Conservation (phyloP, 2,329 filamentous ascomycete genomes). For the Emergomyces africanus region DNA sequence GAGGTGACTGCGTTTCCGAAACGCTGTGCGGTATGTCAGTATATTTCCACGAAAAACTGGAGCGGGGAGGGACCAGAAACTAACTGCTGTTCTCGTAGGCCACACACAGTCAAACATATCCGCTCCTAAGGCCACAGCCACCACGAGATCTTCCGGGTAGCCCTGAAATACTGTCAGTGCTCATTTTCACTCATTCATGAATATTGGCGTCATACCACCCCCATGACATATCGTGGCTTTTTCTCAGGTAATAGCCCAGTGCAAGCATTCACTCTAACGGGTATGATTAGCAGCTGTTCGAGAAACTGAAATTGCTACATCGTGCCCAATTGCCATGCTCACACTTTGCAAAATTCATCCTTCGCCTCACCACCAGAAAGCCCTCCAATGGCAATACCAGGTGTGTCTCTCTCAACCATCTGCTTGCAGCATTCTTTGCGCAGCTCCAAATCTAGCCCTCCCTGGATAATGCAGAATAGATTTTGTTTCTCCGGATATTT, state of each 20-base stretch:
- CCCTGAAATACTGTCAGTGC: constrained; percentile 37
- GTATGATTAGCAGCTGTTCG: constrained; percentile 4
- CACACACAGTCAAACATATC: constrained; percentile 99
- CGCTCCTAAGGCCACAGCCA: constrained; percentile 83
- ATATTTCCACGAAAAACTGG: not conserved
- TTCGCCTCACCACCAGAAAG: constrained; percentile 93
- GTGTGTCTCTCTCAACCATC: constrained; percentile 85
- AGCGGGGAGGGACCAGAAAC: constrained; percentile 14
- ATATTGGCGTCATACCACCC: constrained; percentile 46
- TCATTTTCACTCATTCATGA: not conserved
- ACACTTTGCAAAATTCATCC: constrained; percentile 76
- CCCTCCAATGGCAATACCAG: constrained; percentile 92
- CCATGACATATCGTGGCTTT: constrained; percentile 99
- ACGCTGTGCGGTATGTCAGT: constrained; percentile 32
- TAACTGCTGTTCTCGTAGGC: constrained; percentile 80
- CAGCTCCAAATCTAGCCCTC: constrained; percentile 79
- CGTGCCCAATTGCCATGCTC: constrained; percentile 10
- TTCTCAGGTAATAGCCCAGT: constrained; percentile 71
- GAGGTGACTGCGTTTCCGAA: constrained; percentile 91
- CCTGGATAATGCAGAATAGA: constrained; percentile 97
- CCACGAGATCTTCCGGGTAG: constrained; percentile 89
- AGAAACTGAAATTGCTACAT: not conserved
- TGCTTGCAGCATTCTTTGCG: constrained; percentile 67
- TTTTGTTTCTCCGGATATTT: constrained; percentile 73
- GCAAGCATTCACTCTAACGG: constrained; percentile 58